A percentile compares a stretch with the other conserved stretches of the same genome.
These are phyloP conservation scores for Mortierella hygrophila DNA, from an alignment of 192 early-diverging fungal genomes.

Conservation along the genomic window DNA sequence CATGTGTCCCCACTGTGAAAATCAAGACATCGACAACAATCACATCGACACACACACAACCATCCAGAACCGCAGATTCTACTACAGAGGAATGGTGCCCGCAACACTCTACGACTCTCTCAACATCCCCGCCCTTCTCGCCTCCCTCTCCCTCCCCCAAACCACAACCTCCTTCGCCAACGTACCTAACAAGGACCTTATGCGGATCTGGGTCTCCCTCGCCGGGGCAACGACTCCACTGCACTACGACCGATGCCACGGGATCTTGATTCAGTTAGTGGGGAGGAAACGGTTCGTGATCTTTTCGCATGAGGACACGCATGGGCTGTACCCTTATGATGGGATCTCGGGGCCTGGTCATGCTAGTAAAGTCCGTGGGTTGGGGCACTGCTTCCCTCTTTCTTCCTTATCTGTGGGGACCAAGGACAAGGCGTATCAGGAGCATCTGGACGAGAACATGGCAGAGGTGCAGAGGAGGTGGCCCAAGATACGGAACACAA, in stretches of 20 bases:
- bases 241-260: conserved; percentile 69
- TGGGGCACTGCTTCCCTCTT: conserved; percentile 50
- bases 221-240: conserved; percentile 62
- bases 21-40: not conserved
- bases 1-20: conserved; percentile 21
- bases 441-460: conserved; percentile 22
- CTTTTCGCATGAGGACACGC: conserved; percentile 60
- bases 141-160: conserved; percentile 25
- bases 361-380: conserved; percentile 57
- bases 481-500: conserved; percentile 54
- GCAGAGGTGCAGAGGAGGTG: conserved; percentile 45
- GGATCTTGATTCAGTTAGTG: conserved; percentile 60
- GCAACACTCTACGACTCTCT: conserved; percentile 26
- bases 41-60: not conserved
- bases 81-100: conserved; percentile 52
- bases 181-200: conserved; percentile 48
- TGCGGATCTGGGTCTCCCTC: conserved; percentile 60
- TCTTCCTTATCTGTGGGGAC: not conserved
- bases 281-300: conserved; percentile 63
- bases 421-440: not conserved
- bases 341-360: conserved; percentile 61
- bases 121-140: conserved; percentile 24
- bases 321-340: conserved; percentile 56
- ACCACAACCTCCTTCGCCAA: conserved; percentile 13
- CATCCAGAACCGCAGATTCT: conserved; percentile 22